Conservation (phyloP, 2,329 filamentous ascomycete species). For the Fonsecaea monophora region DNA sequence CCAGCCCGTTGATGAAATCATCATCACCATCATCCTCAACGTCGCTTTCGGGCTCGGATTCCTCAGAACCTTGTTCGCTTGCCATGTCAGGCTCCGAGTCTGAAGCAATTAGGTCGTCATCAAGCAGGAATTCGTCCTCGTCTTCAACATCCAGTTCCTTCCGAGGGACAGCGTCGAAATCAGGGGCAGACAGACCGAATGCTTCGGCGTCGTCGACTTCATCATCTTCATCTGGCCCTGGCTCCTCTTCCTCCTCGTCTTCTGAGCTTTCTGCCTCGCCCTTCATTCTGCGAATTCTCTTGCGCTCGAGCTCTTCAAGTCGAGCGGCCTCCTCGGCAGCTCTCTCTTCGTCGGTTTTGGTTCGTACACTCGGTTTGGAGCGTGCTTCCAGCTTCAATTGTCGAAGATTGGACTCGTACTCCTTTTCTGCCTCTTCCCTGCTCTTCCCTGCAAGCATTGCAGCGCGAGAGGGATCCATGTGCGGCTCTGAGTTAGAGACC, state of each 20-base stretch:
- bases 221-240: conserved; percentile 59
- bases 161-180: conserved; percentile 43
- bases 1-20: conserved; percentile 74
- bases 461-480: conserved; percentile 69
- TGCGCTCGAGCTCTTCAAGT: conserved; percentile 81
- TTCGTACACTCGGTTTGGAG: conserved; percentile 83
- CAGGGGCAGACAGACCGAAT: conserved; percentile 66
- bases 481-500: conserved; percentile 49
- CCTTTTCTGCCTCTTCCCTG: conserved; percentile 74
- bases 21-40: conserved; percentile 66
- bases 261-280: conserved; percentile 76
- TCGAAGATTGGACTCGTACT: conserved; percentile 84
- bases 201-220: conserved; percentile 63
- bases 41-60: conserved; percentile 62
- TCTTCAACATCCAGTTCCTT: conserved; percentile 76
- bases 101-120: conserved; percentile 85
- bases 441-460: conserved; percentile 67
- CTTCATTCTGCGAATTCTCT: conserved; percentile 82
- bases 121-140: conserved; percentile 91
- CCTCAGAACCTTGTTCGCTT: conserved; percentile 48
- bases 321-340: conserved; percentile 77
- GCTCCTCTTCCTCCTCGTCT: conserved; percentile 56
- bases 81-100: conserved; percentile 64
- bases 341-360: conserved; percentile 89
- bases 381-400: conserved; percentile 84